Evolutionary conservation across 73 alveolate species (phyloP).

Genomic region (Paramecium tetraurelia): DNA sequence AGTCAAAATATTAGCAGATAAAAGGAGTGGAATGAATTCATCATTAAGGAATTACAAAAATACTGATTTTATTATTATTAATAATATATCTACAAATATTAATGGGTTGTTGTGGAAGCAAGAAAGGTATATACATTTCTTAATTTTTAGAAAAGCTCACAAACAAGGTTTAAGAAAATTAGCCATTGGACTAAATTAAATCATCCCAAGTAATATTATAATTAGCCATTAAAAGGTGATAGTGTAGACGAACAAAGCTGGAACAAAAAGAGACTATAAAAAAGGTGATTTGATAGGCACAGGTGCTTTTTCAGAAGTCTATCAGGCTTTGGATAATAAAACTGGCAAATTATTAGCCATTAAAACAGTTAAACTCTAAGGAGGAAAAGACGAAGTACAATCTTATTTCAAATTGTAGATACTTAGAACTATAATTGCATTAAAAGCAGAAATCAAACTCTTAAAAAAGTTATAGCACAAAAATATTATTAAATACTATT

Average conservation of each 20-base stretch:
- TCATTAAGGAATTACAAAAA: not conserved
- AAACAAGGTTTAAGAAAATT: not conserved
- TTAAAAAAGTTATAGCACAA: constrained; percentile 62
- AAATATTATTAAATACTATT: constrained; percentile 64
- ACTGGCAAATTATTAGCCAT: constrained; percentile 85
- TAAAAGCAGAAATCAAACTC: constrained; percentile 55
- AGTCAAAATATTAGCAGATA: not conserved
- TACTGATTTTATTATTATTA: not conserved
- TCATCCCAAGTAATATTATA: not conserved
- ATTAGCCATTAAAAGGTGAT: not conserved
- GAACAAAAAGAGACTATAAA: constrained; percentile 16
- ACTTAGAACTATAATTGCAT: not conserved
- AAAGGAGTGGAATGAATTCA: constrained; percentile 43
- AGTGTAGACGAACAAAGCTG: not conserved
- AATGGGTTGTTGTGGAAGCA: not conserved
- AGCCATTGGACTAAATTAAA: not conserved
- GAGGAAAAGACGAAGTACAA: not conserved
- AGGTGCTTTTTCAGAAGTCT: constrained; percentile 74
- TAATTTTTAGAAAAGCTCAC: not conserved
- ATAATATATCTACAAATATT: not conserved
- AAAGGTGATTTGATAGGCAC: constrained; percentile 64
- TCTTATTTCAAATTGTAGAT: not conserved
- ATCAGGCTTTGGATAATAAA: constrained; percentile 73
- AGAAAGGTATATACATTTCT: not conserved
- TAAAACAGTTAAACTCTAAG: constrained; percentile 68